phyloP scores from a whole-genome alignment of 2,329 filamentous ascomycete genomes.

The Ceratocystis diversiconidia region DNA sequence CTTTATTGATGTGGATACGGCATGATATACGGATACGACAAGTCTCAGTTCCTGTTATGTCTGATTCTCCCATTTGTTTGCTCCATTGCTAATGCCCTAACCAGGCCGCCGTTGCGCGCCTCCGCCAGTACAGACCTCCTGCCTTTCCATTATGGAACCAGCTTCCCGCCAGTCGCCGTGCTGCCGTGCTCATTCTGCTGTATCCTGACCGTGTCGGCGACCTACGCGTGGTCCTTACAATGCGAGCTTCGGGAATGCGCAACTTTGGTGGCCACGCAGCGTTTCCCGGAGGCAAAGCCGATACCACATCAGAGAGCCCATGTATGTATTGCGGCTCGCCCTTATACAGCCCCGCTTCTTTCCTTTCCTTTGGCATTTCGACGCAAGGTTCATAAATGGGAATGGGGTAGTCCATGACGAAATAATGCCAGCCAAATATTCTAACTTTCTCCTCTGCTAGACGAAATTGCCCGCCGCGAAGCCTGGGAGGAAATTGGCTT shows the following conservation, averaged over 20 bases:
- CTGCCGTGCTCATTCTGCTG: slow-evolving; percentile 75
- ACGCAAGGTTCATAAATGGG: too few species aligned
- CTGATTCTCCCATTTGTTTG: neutral
- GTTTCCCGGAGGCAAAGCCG: slow-evolving; percentile 65
- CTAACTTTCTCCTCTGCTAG: slow-evolving; percentile 31
- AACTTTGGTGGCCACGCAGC: slow-evolving; percentile 76
- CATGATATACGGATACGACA: neutral
- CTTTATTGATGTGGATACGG: neutral
- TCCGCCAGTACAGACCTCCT: slow-evolving; percentile 47
- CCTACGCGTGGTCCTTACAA: slow-evolving; percentile 55
- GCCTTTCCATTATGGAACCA: slow-evolving; percentile 48
- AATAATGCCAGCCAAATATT: neutral
- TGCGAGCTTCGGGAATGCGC: slow-evolving; percentile 48
- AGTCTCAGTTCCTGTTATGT: neutral
- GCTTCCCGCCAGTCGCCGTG: slow-evolving; percentile 51
- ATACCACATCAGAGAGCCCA: slow-evolving; percentile 42
- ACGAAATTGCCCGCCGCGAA: slow-evolving; percentile 76
- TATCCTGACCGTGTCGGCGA: slow-evolving; percentile 75
- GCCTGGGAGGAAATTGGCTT: slow-evolving; percentile 89
- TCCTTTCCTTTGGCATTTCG: neutral
- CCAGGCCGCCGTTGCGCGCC: slow-evolving; percentile 45
- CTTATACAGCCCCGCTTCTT: neutral
- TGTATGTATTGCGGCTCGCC: slow-evolving; percentile 30
- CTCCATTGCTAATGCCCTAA: neutral
- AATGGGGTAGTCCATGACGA: neutral